Evolutionary conservation across 1,284 basidiomycete species (phyloP), one percentile per base, ranked within the genome.

Genomic region (Ustilago nuda): DNA sequence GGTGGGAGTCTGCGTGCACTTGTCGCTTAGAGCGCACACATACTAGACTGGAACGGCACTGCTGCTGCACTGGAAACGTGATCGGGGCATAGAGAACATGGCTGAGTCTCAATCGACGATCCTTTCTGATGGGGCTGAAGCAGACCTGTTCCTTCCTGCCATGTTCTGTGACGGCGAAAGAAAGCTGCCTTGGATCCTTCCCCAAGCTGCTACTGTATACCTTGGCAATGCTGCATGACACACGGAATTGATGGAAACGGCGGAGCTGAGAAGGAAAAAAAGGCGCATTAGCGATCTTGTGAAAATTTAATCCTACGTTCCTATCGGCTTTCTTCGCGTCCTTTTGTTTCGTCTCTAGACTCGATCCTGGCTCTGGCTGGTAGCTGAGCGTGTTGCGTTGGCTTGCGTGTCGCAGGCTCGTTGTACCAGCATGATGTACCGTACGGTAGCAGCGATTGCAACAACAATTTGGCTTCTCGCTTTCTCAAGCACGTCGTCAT

Each of bases 381-480:
- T 15, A 41, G 39, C 23, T 27, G 23, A 27, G 23, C 23, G 23
- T 27, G 23, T 53, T 32, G 19, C 33, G 23, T 39, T 41, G 13
- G 23, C 15, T 8, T 30, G 13, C 30, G 13, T 32, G 23, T 30
- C 30, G 6, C 41, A 15, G 8, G 12, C 41, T 45, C 48, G 27
- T 11, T 7, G 13, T 50, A 23, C 27, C 1, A 19, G 15, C 48
- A 50, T 32, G 23, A 27, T 53, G 35, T 53, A 33, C 30, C 37
- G 51, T 36, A 33, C 51, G 39, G n/a, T 37, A 56, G 39, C 43
- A 50, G 48, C 48, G 48, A 50, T 13, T 11, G 27, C 48, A 30
- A 30, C 48, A 30, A 30, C 48, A 30, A 45, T 27, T 50, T 32
- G 27, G 41, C 9, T 45, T 17, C 13, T 45, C n/a, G 41, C 41